These are phyloP conservation scores for Kwoniella shandongensis DNA, from an alignment of 768 basidiomycete genomes.

Conservation along the genomic window DNA sequence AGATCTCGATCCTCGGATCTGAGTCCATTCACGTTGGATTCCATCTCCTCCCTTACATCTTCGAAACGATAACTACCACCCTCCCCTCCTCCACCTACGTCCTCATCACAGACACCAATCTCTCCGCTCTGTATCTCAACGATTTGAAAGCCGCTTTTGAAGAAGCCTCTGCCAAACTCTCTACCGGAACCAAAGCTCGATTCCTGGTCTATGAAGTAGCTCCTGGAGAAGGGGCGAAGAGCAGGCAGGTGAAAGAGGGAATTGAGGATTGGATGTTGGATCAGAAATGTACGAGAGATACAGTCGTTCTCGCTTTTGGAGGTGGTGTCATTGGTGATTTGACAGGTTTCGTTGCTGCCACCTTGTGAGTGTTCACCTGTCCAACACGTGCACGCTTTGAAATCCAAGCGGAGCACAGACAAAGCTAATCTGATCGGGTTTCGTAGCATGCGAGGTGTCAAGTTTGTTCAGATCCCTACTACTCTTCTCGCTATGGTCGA, in stretches of 20 bases:
- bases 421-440: neutral
- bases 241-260: constrained; percentile 82
- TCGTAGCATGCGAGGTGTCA: constrained; percentile 90
- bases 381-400: neutral
- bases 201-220: constrained; percentile 76
- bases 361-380: constrained; percentile 69
- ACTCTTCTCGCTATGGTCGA: constrained; percentile 98
- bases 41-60: constrained; percentile 75
- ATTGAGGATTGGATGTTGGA: constrained; percentile 90
- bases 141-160: constrained; percentile 69
- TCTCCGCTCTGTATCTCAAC: constrained; percentile 75
- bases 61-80: constrained; percentile 65
- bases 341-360: constrained; percentile 93
- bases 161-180: constrained; percentile 49
- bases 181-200: constrained; percentile 53
- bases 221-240: constrained; percentile 92
- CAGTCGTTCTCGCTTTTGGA: constrained; percentile 87
- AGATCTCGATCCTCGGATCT: constrained; percentile 78
- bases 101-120: constrained; percentile 86
- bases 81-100: constrained; percentile 83
- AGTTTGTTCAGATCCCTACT: constrained; percentile 93
- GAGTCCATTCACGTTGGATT: constrained; percentile 92
- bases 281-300: constrained; percentile 87
- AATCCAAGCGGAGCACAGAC: neutral
- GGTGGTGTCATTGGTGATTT: constrained; percentile 98